Evolutionary conservation across 805 yeast genomes (phyloP).

Genomic region (Candida hispaniensis): DNA sequence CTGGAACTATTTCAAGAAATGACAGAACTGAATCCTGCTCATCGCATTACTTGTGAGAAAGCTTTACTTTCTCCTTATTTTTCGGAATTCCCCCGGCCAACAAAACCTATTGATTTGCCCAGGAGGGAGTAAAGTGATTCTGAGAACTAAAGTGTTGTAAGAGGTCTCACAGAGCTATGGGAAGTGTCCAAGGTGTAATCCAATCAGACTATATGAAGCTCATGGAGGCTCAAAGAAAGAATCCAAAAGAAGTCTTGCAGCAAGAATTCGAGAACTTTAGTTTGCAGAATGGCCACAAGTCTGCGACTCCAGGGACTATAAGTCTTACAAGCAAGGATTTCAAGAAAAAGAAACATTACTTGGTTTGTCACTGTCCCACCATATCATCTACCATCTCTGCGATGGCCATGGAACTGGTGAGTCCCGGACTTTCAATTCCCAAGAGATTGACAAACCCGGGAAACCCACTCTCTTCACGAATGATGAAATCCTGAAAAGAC

Average conservation of each 20-base stretch:
- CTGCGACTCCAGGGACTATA: too few relatives aligned
- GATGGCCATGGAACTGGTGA: conserved; percentile 74
- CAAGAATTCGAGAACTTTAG: too few relatives aligned
- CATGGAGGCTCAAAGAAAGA: too few relatives aligned
- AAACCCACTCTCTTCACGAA: conserved; percentile 56
- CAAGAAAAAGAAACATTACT: too few relatives aligned
- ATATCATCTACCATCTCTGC: conserved; percentile 49
- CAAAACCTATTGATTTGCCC: conserved; percentile 55
- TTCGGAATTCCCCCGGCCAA: conserved; percentile 62
- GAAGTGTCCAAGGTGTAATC: too few relatives aligned
- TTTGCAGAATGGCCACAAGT: too few relatives aligned
- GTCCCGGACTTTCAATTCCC: conserved; percentile 86
- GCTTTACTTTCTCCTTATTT: conserved; percentile 63
- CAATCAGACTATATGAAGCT: too few relatives aligned
- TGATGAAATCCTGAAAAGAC: conserved; percentile 61
- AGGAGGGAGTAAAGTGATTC: too few relatives aligned
- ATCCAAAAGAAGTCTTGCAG: too few relatives aligned
- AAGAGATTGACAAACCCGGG: conserved; percentile 71
- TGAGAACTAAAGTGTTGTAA: too few relatives aligned
- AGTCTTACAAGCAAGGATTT: too few relatives aligned
- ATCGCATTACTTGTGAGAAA: conserved; percentile 51
- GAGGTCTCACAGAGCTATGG: too few relatives aligned
- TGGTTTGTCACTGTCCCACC: background rate
- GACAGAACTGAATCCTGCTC: conserved; percentile 69
- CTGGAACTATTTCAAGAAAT: conserved; percentile 61